Conservation (phyloP, 495 filamentous ascomycete genomes). For the Hyaloscypha bicolor region DNA sequence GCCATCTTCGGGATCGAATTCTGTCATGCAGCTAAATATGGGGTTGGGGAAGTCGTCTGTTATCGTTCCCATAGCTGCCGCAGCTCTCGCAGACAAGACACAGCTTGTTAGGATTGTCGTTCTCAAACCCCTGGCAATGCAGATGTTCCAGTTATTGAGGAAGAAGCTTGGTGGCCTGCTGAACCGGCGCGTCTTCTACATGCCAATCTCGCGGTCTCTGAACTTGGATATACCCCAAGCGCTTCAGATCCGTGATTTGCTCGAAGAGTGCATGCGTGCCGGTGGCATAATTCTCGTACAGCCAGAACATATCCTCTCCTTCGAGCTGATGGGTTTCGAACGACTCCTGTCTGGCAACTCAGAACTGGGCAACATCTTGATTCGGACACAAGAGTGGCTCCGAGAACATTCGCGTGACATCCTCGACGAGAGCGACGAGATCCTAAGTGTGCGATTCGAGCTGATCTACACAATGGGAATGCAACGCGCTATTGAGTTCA, state of each 20-base stretch:
- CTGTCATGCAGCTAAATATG: conserved; percentile 74
- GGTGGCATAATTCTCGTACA: conserved; percentile 61
- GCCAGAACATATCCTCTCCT: conserved; percentile 72
- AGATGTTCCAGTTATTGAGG: conserved; percentile 65
- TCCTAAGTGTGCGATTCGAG: conserved; percentile 60
- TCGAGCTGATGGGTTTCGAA: conserved; percentile 67
- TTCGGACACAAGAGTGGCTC: conserved; percentile 36
- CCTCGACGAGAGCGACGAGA: conserved; percentile 69
- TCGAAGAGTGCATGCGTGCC: conserved; percentile 46
- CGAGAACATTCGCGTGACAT: conserved; percentile 48
- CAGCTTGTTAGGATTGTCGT: conserved; percentile 62
- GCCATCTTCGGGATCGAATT: conserved; percentile 48
- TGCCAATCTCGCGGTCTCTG: conserved; percentile 63
- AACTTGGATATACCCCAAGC: conserved; percentile 34
- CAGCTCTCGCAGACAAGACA: conserved; percentile 52
- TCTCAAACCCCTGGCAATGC: conserved; percentile 59
- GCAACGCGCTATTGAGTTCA: conserved; percentile 56
- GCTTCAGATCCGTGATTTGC: conserved; percentile 38
- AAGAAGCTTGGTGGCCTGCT: conserved; percentile 62
- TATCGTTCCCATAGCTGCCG: conserved; percentile 66
- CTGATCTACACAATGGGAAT: conserved; percentile 69
- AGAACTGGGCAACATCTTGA: no score
- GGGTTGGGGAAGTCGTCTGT: conserved; percentile 74
- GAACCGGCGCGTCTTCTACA: conserved; percentile 56
- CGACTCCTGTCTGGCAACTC: conserved; percentile 29